These are phyloP conservation scores for Fusarium solani-melongenae DNA, from an alignment of 2,329 filamentous ascomycete genomes.

Conservation along the genomic window DNA sequence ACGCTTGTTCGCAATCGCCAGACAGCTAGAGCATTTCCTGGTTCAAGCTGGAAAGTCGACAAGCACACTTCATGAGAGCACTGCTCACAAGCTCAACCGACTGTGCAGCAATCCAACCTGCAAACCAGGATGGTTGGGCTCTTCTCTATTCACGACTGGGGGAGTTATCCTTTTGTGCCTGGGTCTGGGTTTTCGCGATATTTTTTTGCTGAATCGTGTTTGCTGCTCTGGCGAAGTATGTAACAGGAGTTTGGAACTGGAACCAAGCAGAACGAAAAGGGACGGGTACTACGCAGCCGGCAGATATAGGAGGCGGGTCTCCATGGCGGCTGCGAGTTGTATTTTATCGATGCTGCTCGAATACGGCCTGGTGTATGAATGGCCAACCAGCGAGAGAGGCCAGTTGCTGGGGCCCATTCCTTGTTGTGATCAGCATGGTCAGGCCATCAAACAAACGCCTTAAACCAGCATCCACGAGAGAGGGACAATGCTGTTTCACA, in stretches of 20 bases:
- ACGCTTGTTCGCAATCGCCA: too few relatives aligned
- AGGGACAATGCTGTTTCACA: too few relatives aligned
- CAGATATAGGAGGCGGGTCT: constrained; percentile 1
- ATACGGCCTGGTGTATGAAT: not conserved
- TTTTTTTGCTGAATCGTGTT: constrained; percentile 8
- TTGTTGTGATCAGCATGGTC: too few relatives aligned
- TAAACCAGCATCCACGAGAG: too few relatives aligned
- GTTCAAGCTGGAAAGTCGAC: too few relatives aligned
- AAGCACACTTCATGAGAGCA: not conserved
- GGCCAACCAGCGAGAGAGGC: too few relatives aligned
- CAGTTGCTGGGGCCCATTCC: too few relatives aligned
- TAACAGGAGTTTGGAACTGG: constrained; percentile 39
- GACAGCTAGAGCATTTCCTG: too few relatives aligned
- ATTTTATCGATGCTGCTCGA: constrained; percentile 2
- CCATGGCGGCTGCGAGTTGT: constrained; percentile 3
- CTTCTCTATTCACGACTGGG: not conserved
- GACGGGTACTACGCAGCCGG: constrained; percentile 11
- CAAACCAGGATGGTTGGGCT: not conserved
- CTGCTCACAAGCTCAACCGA: constrained; percentile 6
- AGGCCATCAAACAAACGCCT: too few relatives aligned
- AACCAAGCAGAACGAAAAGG: constrained; percentile 23
- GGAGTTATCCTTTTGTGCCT: constrained; percentile 14
- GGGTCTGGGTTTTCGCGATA: constrained; percentile 8
- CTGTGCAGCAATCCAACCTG: not conserved
- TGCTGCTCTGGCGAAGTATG: constrained; percentile 16